phyloP scores from a whole-genome alignment of 805 yeast species.

The Lipomyces mesembrius region DNA sequence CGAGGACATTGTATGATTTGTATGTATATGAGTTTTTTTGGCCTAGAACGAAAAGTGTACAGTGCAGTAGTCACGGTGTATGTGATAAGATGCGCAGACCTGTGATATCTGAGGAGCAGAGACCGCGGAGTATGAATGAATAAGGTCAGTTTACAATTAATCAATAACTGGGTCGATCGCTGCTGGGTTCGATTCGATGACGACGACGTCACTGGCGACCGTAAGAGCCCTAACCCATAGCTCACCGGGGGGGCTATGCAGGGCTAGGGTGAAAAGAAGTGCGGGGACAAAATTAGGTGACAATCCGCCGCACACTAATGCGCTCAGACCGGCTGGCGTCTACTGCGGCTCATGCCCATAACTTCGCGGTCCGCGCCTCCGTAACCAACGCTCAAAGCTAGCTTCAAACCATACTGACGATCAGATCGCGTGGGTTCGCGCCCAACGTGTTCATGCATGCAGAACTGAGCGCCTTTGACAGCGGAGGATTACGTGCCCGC shows the following conservation, averaged over 20 bases:
- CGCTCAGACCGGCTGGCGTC: too few relatives aligned
- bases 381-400: background rate
- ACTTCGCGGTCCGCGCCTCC: background rate
- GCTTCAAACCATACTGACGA: background rate
- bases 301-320: slow-evolving; percentile 1
- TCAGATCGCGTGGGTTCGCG: slow-evolving; percentile 1
- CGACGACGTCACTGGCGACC: background rate
- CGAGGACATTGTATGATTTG: background rate
- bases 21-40: background rate
- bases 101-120: background rate
- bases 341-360: background rate
- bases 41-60: background rate
- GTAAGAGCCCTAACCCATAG: background rate
- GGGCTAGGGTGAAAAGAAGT: background rate
- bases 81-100: background rate
- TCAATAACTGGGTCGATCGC: background rate
- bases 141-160: background rate
- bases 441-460: background rate
- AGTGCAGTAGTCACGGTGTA: background rate
- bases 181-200: background rate
- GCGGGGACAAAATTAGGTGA: background rate
- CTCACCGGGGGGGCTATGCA: background rate
- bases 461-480: background rate
- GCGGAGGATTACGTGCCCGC: background rate
- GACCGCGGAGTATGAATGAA: background rate